phyloP scores from a whole-genome alignment of 352 stramenopile species.

The Phytophthora gonapodyides region DNA sequence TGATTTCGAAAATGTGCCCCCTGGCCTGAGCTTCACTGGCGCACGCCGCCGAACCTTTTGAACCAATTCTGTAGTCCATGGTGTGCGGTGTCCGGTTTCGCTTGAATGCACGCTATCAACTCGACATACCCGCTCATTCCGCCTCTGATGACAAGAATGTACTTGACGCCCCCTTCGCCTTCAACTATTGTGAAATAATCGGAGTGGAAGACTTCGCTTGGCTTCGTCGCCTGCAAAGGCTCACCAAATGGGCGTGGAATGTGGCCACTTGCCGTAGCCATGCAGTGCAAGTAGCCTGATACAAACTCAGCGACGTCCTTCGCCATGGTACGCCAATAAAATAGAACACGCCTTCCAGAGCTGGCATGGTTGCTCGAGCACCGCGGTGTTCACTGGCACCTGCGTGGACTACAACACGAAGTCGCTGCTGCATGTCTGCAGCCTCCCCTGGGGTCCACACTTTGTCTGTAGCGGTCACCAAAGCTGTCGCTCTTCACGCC shows the following conservation, averaged over 20 bases:
- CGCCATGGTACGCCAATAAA: constrained; percentile 12
- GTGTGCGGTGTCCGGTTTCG: not conserved
- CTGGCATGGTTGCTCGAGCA: constrained; percentile 11
- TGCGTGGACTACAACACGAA: constrained; percentile 31
- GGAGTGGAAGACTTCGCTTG: constrained; percentile 45
- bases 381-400: constrained; percentile 29
- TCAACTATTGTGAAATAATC: constrained; percentile 34
- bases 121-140: constrained; percentile 36
- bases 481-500: too few relatives aligned
- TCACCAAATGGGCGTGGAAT: constrained; percentile 23
- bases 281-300: constrained; percentile 23
- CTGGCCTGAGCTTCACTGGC: not conserved
- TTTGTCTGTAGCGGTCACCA: not conserved
- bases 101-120: constrained; percentile 18
- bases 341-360: constrained; percentile 8
- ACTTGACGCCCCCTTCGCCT: constrained; percentile 13
- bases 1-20: constrained; percentile 2
- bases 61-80: too few relatives aligned
- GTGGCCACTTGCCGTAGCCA: not conserved
- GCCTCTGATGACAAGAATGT: constrained; percentile 39
- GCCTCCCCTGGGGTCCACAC: constrained; percentile 5
- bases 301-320: constrained; percentile 23
- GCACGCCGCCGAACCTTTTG: not conserved
- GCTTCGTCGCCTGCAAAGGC: constrained; percentile 28
- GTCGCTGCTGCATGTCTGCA: constrained; percentile 21